These are phyloP conservation scores for Hemerocallis citrina DNA, from an alignment of 106 monocot species.

Conservation along the genomic window DNA sequence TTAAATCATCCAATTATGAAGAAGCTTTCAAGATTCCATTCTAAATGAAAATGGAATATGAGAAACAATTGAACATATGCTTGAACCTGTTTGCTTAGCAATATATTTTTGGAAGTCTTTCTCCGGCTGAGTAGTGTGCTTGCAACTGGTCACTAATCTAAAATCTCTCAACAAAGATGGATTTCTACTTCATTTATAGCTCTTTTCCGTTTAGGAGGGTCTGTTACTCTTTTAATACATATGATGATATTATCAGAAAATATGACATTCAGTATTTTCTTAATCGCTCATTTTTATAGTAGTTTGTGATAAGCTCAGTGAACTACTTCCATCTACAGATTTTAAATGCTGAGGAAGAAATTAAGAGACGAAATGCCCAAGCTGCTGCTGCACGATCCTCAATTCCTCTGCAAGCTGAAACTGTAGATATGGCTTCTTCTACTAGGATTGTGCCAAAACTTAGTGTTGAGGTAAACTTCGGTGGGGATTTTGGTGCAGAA, in stretches of 20 bases:
- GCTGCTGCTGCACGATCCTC: slow-evolving; percentile 18
- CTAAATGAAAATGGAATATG: too few species aligned
- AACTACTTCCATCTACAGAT: slow-evolving; percentile 29
- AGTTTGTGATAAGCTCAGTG: neutral
- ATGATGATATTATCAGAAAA: neutral
- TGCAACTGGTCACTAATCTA: too few species aligned
- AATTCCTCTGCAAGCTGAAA: slow-evolving; percentile 33
- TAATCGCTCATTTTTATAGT: neutral
- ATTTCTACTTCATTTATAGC: too few species aligned
- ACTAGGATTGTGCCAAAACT: slow-evolving; percentile 34
- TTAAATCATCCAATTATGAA: too few species aligned
- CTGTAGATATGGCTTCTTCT: slow-evolving; percentile 33
- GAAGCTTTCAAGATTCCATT: too few species aligned
- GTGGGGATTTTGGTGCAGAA: slow-evolving; percentile 48
- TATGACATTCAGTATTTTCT: neutral
- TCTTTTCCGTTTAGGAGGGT: neutral
- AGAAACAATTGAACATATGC: too few species aligned
- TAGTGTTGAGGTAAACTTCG: slow-evolving; percentile 62
- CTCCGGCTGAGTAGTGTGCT: too few species aligned
- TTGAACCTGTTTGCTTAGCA: too few species aligned
- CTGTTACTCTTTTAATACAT: too few species aligned
- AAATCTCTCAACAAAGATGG: too few species aligned
- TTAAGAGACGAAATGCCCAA: slow-evolving; percentile 44
- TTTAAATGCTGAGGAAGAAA: slow-evolving; percentile 85
- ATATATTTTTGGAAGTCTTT: too few species aligned